These are phyloP conservation scores for Fusarium albosuccineum DNA, from an alignment of 2,329 filamentous ascomycete species.

Conservation along the genomic window DNA sequence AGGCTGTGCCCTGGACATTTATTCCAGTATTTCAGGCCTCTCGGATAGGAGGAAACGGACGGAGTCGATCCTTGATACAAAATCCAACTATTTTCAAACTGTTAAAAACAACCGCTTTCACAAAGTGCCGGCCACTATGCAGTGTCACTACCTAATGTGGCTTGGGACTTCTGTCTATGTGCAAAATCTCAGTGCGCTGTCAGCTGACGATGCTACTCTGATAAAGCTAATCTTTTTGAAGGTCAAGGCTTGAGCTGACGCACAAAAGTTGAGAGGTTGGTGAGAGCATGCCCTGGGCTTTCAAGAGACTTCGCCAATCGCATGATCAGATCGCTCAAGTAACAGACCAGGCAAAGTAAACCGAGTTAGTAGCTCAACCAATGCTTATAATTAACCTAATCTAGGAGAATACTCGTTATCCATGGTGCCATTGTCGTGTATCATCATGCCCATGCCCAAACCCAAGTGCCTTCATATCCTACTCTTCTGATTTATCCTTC, in stretches of 20 bases:
- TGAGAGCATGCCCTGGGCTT: too few relatives aligned
- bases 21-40: conserved; percentile 19
- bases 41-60: conserved; percentile 8
- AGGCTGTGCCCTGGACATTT: conserved; percentile 17
- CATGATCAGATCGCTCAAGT: background rate
- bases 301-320: background rate
- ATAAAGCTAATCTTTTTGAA: too few relatives aligned
- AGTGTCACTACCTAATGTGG: too few relatives aligned
- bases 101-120: background rate
- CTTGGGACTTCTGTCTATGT: too few relatives aligned
- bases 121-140: background rate
- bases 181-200: too few relatives aligned
- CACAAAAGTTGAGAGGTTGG: too few relatives aligned
- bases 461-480: conserved; percentile 19
- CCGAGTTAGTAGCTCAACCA: conserved; percentile 19
- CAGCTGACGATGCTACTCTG: too few relatives aligned
- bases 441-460: conserved; percentile 23
- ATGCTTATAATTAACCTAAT: conserved; percentile 34
- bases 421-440: conserved; percentile 23
- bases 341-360: background rate
- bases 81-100: conserved; percentile 30
- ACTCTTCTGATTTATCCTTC: conserved; percentile 12
- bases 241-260: too few relatives aligned
- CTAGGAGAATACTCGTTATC: conserved; percentile 33
- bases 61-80: conserved; percentile 38